Base-by-base conservation (phyloP, 106 monocot genomes). In the Phalaenopsis equestris region DNA sequence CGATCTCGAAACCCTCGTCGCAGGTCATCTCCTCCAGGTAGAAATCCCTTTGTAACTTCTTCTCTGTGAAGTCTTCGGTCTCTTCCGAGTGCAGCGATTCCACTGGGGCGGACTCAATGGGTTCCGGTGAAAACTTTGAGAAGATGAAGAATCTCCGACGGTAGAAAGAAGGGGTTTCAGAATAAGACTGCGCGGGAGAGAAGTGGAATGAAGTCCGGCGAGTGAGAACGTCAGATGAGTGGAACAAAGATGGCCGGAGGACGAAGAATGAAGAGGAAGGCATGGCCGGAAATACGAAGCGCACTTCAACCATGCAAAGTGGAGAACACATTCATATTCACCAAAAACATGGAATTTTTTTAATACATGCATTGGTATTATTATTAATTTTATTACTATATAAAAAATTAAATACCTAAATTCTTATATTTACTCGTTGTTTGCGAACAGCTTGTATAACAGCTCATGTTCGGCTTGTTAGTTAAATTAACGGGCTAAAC, bases 1-100 rank as follows among this genome's bases (percentile, higher is more conserved):
- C 88, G 55, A 93, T 88, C 80, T 91, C 82, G 73, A 96, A 85
- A 11, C 87, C 85, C 10, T 79, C 84, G 12, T 61, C 86, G 38
- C 16, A 18, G 7, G 41, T 5, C 24, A 36, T 7, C 37, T 72
- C 19, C 18, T 65, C 47, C 61, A 41, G 7, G n/a, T 75, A 79
- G 23, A n/a, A 12, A 15, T 72, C 72, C 72, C 39, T 15, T 36
- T 39, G 12, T 36, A 38, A 2, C 12, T 72, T 30, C 72, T 72
- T 11, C 74, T 75, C 74, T 43, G 42, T 47, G 56, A 21, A 58
- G 72, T 38, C 15, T 8, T 72, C 49, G 11, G 17, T 37, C 17
- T 70, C 75, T n/a, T 72, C 76, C 18, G 4, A 57, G n/a, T 3
- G 10, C 7, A 49, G 58, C 36, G 70, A n/a, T n/a, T 75, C 1